A percentile compares a stretch with the other conserved stretches of the same genome.
Evolutionary conservation across 331 rosid genomes (phyloP).

Genomic region (Malus hybrid): DNA sequence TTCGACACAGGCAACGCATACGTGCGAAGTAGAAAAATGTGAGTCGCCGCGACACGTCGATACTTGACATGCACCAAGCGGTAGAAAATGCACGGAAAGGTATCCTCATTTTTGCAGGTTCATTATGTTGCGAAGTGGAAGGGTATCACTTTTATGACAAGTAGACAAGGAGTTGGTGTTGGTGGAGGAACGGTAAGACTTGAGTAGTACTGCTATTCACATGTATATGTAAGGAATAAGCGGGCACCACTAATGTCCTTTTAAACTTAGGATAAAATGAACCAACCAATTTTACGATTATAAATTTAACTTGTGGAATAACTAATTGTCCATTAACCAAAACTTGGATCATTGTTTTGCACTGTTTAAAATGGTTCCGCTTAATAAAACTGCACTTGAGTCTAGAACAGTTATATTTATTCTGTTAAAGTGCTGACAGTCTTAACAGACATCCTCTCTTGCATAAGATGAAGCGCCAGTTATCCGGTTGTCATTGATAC

Average conservation of each 20-base stretch:
- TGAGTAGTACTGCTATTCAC: slow-evolving; percentile 7
- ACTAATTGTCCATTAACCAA: background rate
- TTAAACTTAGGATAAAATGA: background rate
- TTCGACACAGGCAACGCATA: too few relatives aligned
- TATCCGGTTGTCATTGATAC: background rate
- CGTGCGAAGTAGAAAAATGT: too few relatives aligned
- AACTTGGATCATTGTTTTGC: background rate
- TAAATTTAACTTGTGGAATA: background rate
- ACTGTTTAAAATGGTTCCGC: background rate
- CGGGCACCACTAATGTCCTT: background rate
- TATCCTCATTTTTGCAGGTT: slow-evolving; percentile 45
- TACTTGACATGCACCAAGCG: too few relatives aligned
- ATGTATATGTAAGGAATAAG: background rate
- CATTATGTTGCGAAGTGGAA: slow-evolving; percentile 97
- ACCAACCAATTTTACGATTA: background rate
- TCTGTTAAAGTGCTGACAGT: background rate
- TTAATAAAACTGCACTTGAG: background rate
- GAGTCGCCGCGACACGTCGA: too few relatives aligned
- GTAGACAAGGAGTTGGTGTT: slow-evolving; percentile 95
- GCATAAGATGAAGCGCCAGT: background rate
- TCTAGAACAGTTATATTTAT: background rate
- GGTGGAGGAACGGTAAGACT: slow-evolving; percentile 92
- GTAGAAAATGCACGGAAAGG: background rate
- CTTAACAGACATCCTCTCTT: background rate
- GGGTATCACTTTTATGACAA: slow-evolving; percentile 87